These are phyloP conservation scores for Cercospora zeae-maydis DNA, from an alignment of 2,329 filamentous ascomycete genomes.

Conservation along the genomic window DNA sequence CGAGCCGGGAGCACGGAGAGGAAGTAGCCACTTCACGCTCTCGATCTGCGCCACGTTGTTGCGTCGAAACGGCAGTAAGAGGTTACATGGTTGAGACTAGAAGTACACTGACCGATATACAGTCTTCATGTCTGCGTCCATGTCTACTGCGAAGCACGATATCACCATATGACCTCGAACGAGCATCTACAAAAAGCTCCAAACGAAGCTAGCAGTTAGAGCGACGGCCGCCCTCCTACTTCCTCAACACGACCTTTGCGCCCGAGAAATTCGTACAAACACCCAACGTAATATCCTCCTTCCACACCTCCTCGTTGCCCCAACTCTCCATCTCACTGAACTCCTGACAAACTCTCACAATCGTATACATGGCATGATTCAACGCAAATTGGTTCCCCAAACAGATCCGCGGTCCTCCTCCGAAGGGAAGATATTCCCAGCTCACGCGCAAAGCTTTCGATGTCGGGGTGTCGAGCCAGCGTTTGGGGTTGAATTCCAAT, in stretches of 20 bases:
- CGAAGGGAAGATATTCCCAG: constrained; percentile 20
- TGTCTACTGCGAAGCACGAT: too few species aligned
- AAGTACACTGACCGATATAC: neutral
- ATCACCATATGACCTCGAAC: too few species aligned
- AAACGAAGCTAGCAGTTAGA: neutral
- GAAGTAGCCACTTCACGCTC: too few species aligned
- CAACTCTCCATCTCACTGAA: neutral
- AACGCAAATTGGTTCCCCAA: constrained; percentile 10
- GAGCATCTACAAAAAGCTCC: too few species aligned
- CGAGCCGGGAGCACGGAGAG: neutral
- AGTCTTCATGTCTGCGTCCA: too few species aligned
- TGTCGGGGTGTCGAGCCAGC: constrained; percentile 2
- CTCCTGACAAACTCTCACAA: constrained; percentile 1
- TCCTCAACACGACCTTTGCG: constrained; percentile 1
- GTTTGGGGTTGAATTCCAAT: neutral
- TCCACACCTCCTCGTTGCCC: neutral
- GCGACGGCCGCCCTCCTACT: neutral
- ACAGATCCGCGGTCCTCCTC: constrained; percentile 18
- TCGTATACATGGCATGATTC: constrained; percentile 4
- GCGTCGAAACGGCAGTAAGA: neutral
- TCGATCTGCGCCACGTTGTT: too few species aligned
- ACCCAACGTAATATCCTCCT: neutral
- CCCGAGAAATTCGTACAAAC: constrained; percentile 1
- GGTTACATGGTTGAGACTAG: neutral
- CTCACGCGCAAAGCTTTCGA: neutral